These are phyloP conservation scores for Fusarium sterilihyphosum DNA, from an alignment of 2,329 filamentous ascomycete species.

Conservation along the genomic window DNA sequence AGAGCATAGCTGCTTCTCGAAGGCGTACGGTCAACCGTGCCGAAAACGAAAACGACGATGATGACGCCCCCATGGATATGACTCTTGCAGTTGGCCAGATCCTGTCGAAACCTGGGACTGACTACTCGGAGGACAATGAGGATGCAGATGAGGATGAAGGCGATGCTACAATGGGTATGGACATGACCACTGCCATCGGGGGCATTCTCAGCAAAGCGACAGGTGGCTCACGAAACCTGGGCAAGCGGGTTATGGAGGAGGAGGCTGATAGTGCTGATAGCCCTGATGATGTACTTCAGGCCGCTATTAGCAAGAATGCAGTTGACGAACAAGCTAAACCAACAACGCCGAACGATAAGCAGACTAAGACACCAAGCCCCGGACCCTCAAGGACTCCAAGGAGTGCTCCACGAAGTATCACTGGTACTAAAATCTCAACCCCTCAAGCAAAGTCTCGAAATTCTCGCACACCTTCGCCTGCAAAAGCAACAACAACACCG, in stretches of 20 bases:
- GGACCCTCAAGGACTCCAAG: constrained; percentile 63
- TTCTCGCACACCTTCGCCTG: constrained; percentile 41
- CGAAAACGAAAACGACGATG: constrained; percentile 40
- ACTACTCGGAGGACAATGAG: constrained; percentile 41
- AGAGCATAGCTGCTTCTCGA: constrained; percentile 36
- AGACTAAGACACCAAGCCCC: constrained; percentile 59
- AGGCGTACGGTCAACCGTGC: constrained; percentile 45
- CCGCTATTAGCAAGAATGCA: constrained; percentile 37
- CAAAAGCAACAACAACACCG: constrained; percentile 34
- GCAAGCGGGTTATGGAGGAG: constrained; percentile 68
- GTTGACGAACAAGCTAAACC: constrained; percentile 31
- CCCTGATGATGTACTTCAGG: constrained; percentile 51
- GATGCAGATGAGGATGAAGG: constrained; percentile 48
- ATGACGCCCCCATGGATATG: constrained; percentile 63
- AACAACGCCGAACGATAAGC: constrained; percentile 45
- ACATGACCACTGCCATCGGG: constrained; percentile 72
- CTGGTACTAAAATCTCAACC: constrained; percentile 52
- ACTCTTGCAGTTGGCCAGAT: constrained; percentile 68
- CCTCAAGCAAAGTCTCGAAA: constrained; percentile 44
- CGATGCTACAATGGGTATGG: constrained; percentile 64
- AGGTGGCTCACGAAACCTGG: constrained; percentile 49
- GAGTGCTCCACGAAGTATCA: constrained; percentile 60
- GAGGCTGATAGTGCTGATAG: constrained; percentile 63
- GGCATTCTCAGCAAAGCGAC: constrained; percentile 62
- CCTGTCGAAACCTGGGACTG: constrained; percentile 51